Evolutionary conservation across 169 alveolate species (phyloP).

Genomic region (Eimeria necatrix): DNA sequence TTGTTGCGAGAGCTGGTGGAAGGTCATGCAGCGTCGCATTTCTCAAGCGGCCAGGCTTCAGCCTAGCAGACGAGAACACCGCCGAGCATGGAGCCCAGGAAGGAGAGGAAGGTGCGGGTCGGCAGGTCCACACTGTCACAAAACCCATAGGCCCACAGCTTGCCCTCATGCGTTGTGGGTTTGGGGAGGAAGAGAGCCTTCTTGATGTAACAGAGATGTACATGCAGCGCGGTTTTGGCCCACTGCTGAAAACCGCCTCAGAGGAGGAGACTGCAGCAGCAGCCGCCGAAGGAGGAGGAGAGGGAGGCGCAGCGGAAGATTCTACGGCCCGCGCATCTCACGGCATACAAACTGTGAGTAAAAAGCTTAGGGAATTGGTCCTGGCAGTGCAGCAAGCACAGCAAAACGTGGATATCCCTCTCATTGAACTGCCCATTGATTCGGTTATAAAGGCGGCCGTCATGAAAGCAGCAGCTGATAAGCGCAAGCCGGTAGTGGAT

Average conservation of each 20-base stretch:
- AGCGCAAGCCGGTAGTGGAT: constrained; percentile 46
- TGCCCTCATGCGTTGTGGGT: constrained; percentile 82
- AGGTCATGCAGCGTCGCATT: constrained; percentile 82
- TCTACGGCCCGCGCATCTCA: constrained; percentile 42
- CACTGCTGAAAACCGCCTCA: constrained; percentile 75
- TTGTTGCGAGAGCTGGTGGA: constrained; percentile 39
- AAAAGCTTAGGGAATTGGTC: constrained; percentile 91
- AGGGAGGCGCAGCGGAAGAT: constrained; percentile 44
- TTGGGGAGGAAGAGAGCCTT: constrained; percentile 82
- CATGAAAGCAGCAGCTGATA: constrained; percentile 84
- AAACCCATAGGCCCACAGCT: constrained; percentile 75
- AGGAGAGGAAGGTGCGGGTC: not conserved
- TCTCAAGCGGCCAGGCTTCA: constrained; percentile 84
- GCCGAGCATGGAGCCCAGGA: constrained; percentile 12
- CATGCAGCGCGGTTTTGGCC: constrained; percentile 85
- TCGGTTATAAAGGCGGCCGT: constrained; percentile 91
- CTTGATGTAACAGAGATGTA: constrained; percentile 84
- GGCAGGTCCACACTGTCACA: constrained; percentile 7
- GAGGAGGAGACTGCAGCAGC: constrained; percentile 68
- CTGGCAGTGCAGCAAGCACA: constrained; percentile 95
- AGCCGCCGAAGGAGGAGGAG: constrained; percentile 72
- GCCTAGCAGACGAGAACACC: constrained; percentile 78
- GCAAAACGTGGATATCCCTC: constrained; percentile 95
- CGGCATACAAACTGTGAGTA: constrained; percentile 86
- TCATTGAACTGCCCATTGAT: constrained; percentile 92